Conservation (phyloP, 345 rosid genomes). For the Ailanthus altissimus region DNA sequence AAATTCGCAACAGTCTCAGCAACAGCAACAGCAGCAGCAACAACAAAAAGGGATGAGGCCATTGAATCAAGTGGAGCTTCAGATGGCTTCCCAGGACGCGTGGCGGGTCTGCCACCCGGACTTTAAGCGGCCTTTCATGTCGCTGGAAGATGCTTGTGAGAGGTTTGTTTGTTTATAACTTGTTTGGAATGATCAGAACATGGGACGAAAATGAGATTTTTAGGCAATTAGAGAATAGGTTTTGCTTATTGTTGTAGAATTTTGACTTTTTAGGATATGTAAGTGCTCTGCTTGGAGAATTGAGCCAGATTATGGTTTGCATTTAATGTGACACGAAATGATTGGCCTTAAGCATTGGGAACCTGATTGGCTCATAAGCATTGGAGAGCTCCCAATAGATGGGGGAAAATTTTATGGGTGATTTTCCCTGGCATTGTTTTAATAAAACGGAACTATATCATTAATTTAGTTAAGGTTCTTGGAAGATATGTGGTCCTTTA, state of each 20-base stretch:
- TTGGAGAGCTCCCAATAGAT: slow-evolving; percentile 4
- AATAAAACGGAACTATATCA: background rate
- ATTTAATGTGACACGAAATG: slow-evolving; percentile 3
- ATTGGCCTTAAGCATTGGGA: background rate
- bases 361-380: background rate
- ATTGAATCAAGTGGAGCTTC: slow-evolving; percentile 73
- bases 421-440: background rate
- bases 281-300: background rate
- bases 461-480: background rate
- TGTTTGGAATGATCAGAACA: background rate
- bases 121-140: slow-evolving; percentile 77
- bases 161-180: slow-evolving; percentile 45
- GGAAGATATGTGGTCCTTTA: background rate
- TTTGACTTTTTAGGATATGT: background rate
- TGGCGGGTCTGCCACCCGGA: slow-evolving; percentile 95
- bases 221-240: background rate
- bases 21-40: slow-evolving; percentile 39
- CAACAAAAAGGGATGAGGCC: slow-evolving; percentile 70
- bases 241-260: background rate
- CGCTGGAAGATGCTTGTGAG: slow-evolving; percentile 93
- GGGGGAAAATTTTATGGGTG: background rate
- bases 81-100: slow-evolving; percentile 91
- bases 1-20: slow-evolving; percentile 30
- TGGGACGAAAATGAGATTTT: background rate
- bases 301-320: background rate